Percentiles rank a stretch among this genome's conserved stretches.
These are phyloP conservation scores for Tylopilus plumbeoviolaceoides DNA, from an alignment of 768 basidiomycete species.

Conservation along the genomic window DNA sequence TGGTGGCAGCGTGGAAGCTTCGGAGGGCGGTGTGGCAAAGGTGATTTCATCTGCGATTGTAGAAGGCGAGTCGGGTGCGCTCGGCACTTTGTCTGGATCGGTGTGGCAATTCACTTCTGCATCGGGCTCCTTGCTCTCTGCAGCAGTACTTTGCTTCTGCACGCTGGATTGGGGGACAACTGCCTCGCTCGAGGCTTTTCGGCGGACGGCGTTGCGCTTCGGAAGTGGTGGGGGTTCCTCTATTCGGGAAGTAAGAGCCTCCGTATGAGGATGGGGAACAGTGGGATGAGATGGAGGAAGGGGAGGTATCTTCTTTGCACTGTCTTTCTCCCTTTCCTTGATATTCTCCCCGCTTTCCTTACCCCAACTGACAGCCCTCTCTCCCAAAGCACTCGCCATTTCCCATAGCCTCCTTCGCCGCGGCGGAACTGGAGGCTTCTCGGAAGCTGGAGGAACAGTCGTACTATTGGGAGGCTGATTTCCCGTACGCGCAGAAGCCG, in stretches of 20 bases:
- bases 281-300: constrained; percentile 27
- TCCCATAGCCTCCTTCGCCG: constrained; percentile 64
- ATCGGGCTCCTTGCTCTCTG: constrained; percentile 4
- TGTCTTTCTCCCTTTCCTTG: constrained; percentile 31
- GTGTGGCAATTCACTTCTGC: constrained; percentile 2
- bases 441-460: constrained; percentile 13
- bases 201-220: constrained; percentile 41
- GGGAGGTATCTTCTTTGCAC: constrained; percentile 12
- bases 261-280: constrained; percentile 18
- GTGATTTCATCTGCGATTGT: constrained; percentile 19
- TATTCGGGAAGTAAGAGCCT: constrained; percentile 10
- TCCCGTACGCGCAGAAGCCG: background rate
- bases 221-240: constrained; percentile 47
- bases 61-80: constrained; percentile 11
- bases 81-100: constrained; percentile 7
- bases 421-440: constrained; percentile 61
- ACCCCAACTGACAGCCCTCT: constrained; percentile 56
- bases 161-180: background rate
- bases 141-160: background rate
- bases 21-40: constrained; percentile 13
- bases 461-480: constrained; percentile 1
- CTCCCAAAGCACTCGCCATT: constrained; percentile 59
- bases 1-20: background rate
- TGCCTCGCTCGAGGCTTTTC: constrained; percentile 12
- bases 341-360: constrained; percentile 29